Evolutionary conservation across 2,329 filamentous ascomycete genomes (phyloP).

Genomic region (Orbilia brochopaga): DNA sequence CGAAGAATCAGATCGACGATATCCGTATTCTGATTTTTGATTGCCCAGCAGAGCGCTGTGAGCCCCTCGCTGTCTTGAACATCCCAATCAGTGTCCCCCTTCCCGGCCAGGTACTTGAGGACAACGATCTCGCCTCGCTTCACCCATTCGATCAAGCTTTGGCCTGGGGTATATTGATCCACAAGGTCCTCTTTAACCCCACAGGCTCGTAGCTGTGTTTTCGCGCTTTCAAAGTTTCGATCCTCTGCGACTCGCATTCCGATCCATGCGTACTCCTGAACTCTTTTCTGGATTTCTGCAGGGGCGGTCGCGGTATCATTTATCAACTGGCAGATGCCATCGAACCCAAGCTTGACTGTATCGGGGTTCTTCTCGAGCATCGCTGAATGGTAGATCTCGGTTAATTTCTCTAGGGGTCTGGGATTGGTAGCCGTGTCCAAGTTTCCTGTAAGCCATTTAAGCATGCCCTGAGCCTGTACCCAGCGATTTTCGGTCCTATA

Average conservation of each 20-base stretch:
- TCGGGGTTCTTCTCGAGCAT: conserved; percentile 22
- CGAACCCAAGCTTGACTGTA: conserved; percentile 16
- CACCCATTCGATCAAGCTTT: conserved; percentile 26
- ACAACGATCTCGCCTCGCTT: conserved; percentile 18
- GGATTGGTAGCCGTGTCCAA: conserved; percentile 6
- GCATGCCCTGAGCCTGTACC: conserved; percentile 12
- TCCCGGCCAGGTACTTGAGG: conserved; percentile 20
- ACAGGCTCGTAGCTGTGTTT: conserved; percentile 12
- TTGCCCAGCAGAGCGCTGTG: conserved; percentile 24
- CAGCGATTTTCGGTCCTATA: conserved; percentile 18
- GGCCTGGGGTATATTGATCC: conserved; percentile 11
- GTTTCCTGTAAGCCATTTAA: conserved; percentile 21
- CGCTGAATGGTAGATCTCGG: conserved; percentile 28
- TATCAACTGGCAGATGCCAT: conserved; percentile 28
- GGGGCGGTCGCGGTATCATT: conserved; percentile 1
- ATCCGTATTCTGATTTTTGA: conserved; percentile 30
- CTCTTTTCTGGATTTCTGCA: background rate
- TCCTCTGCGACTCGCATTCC: conserved; percentile 34
- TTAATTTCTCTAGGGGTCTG: conserved; percentile 8
- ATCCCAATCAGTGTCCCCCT: conserved; percentile 11
- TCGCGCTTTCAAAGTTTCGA: conserved; percentile 10
- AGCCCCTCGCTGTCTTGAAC: conserved; percentile 16
- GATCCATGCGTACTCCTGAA: conserved; percentile 35
- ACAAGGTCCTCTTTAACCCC: conserved; percentile 24
- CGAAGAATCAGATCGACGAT: conserved; percentile 24